Percentiles rank a stretch among this genome's conserved stretches.
Conservation (phyloP, 202 grass and related monocot genomes). For the Saccharum hybrid region DNA sequence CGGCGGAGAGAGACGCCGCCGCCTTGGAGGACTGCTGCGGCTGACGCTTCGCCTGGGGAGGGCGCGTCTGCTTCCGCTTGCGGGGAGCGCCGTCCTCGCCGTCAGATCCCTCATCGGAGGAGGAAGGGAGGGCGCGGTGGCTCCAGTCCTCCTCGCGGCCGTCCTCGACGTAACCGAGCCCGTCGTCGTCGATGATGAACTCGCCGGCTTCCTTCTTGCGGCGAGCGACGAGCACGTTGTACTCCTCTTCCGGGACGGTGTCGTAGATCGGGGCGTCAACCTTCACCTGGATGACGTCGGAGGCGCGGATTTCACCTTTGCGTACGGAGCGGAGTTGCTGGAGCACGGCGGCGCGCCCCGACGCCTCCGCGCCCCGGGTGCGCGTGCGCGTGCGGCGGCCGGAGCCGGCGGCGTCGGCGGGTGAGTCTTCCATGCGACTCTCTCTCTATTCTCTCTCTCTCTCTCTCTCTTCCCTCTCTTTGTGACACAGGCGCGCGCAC, state of each 20-base stretch:
- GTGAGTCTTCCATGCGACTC: constrained; percentile 41
- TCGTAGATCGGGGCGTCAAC: constrained; percentile 93
- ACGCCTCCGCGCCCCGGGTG: constrained; percentile 54
- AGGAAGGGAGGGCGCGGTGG: constrained; percentile 54
- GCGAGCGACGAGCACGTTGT: constrained; percentile 77
- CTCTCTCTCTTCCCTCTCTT: background rate
- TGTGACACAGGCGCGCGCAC: too few relatives aligned
- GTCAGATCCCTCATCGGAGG: constrained; percentile 72
- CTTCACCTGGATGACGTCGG: constrained; percentile 60
- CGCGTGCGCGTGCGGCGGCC: constrained; percentile 65
- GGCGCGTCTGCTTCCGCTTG: constrained; percentile 63
- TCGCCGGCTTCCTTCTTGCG: constrained; percentile 65
- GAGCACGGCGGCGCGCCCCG: constrained; percentile 61
- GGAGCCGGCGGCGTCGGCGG: constrained; percentile 40
- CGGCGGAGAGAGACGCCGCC: constrained; percentile 60
- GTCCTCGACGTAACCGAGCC: constrained; percentile 84
- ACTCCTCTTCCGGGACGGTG: constrained; percentile 83
- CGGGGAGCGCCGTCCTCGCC: constrained; percentile 47
- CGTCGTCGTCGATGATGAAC: constrained; percentile 93
- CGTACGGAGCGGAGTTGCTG: constrained; percentile 68
- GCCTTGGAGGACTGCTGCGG: constrained; percentile 55
- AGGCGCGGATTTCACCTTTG: constrained; percentile 40
- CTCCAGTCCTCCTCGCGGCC: constrained; percentile 97
- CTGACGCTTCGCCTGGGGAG: constrained; percentile 56
- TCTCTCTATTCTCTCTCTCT: background rate